Evolutionary conservation across 805 yeast species (phyloP).

Genomic region (Candida maesae): DNA sequence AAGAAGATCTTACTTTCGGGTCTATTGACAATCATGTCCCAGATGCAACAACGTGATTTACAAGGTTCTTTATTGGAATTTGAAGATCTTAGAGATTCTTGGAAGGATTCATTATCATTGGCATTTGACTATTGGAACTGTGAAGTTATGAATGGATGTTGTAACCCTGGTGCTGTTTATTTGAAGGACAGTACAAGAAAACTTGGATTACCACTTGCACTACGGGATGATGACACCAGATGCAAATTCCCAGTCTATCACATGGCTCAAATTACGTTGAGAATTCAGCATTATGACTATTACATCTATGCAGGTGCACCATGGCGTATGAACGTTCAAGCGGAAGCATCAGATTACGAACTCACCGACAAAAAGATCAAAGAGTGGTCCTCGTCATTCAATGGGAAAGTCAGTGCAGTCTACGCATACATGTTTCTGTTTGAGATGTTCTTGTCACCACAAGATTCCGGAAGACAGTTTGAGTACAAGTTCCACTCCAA

Average conservation of each 20-base stretch:
- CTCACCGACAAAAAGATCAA: constrained; percentile 45
- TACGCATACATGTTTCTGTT: constrained; percentile 60
- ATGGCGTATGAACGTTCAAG: constrained; percentile 66
- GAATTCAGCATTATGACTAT: constrained; percentile 73
- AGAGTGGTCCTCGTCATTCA: constrained; percentile 46
- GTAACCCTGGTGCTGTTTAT: constrained; percentile 23
- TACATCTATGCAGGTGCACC: constrained; percentile 82
- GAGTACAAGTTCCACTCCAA: constrained; percentile 46
- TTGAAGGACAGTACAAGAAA: constrained; percentile 18
- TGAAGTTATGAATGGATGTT: constrained; percentile 36
- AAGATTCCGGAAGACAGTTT: constrained; percentile 38
- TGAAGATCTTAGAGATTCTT: constrained; percentile 42
- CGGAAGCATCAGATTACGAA: constrained; percentile 47
- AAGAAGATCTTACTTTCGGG: constrained; percentile 67
- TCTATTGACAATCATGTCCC: constrained; percentile 59
- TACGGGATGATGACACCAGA: constrained; percentile 37
- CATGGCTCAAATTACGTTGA: constrained; percentile 66
- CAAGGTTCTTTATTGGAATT: constrained; percentile 48
- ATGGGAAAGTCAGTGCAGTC: constrained; percentile 50
- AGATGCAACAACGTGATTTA: constrained; percentile 68
- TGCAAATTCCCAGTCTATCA: constrained; percentile 70
- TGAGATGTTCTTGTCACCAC: constrained; percentile 59
- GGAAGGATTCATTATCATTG: constrained; percentile 69
- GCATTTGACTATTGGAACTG: constrained; percentile 70
- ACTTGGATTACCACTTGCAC: constrained; percentile 19